These are phyloP conservation scores for Penicillium sp. DNA, from an alignment of 2,329 filamentous ascomycete genomes.

Conservation along the genomic window DNA sequence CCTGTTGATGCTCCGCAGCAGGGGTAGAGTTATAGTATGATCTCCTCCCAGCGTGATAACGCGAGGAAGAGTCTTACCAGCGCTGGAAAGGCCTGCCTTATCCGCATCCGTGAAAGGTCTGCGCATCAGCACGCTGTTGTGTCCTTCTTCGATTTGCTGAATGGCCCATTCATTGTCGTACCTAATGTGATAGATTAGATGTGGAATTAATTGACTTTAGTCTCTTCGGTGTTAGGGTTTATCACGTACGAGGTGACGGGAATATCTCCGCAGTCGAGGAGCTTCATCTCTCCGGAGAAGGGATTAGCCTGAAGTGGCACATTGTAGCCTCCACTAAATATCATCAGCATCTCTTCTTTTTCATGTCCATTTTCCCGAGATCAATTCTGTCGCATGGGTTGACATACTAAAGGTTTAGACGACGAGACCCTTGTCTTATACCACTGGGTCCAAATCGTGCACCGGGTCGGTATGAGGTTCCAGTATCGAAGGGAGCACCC, in stretches of 20 bases:
- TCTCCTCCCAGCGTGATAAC: slow-evolving; percentile 69
- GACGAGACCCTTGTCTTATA: slow-evolving; percentile 81
- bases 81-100: slow-evolving; percentile 67
- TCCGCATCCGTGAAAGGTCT: slow-evolving; percentile 68
- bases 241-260: slow-evolving; percentile 73
- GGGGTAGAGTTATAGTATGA: slow-evolving; percentile 48
- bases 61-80: slow-evolving; percentile 74
- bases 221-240: not conserved
- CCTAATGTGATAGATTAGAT: slow-evolving; percentile 41
- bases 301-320: slow-evolving; percentile 78
- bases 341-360: slow-evolving; percentile 41
- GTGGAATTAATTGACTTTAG: not conserved
- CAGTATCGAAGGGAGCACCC: slow-evolving; percentile 83
- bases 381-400: not conserved
- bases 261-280: slow-evolving; percentile 82
- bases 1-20: slow-evolving; percentile 60
- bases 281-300: slow-evolving; percentile 77
- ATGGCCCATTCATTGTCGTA: slow-evolving; percentile 83
- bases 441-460: slow-evolving; percentile 82
- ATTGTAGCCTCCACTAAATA: slow-evolving; percentile 79
- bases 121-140: slow-evolving; percentile 72
- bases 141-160: slow-evolving; percentile 81
- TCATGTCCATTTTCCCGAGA: not conserved
- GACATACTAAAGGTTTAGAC: slow-evolving; percentile 82
- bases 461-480: slow-evolving; percentile 80